Base-by-base conservation (phyloP, 2,329 filamentous ascomycete genomes). In the Paraphoma chrysanthemicola region DNA sequence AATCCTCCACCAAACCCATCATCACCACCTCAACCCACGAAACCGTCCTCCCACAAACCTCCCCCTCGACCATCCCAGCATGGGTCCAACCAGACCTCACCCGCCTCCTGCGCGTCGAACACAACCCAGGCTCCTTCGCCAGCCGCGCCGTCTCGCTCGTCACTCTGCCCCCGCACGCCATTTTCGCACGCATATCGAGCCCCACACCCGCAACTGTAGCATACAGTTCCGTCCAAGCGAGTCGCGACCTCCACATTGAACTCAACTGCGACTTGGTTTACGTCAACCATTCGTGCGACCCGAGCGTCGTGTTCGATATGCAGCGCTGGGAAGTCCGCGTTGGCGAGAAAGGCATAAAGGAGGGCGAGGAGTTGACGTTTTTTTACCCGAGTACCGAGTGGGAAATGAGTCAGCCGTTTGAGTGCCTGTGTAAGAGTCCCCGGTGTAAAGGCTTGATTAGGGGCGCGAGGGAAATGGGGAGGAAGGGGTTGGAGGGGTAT, bases 301-400 rank as follows among this genome's bases (percentile, higher is more conserved):
- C 85, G 0, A 79, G 79, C 3, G 60, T 86, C 12, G 78, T 84
- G 49, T 85, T 86, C 62, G 83, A 86, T 63, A 84, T 85, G 77
- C 53, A 54, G 43, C 53, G 60, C 4, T 73, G 71, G 70, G 83
- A 83, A 64, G 78, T 91, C 60, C 77, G 88, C 28, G 86, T 85
- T 10, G 85, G 84, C 6, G 83, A 59, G 7, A 68, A 68, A 1
- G 74, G 72, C 0, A 48, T 77, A 50, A 75, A 70, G 36, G 70
- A 59, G 8, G 79, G 79, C 1, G 78, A 80, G 36, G 76, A 78
- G 50, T 57, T 81, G 44, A 77, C 77, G 71, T 92, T 91, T 79
- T 92, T 91, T 77, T 92, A 92, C 67, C 88, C 89, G 4, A 90
- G 87, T 51, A 91, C 88, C 1, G 89, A 92, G 76, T 92, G 88